These are phyloP conservation scores for Eucalyptus marginata DNA, from an alignment of 345 rosid species.

Conservation along the genomic window DNA sequence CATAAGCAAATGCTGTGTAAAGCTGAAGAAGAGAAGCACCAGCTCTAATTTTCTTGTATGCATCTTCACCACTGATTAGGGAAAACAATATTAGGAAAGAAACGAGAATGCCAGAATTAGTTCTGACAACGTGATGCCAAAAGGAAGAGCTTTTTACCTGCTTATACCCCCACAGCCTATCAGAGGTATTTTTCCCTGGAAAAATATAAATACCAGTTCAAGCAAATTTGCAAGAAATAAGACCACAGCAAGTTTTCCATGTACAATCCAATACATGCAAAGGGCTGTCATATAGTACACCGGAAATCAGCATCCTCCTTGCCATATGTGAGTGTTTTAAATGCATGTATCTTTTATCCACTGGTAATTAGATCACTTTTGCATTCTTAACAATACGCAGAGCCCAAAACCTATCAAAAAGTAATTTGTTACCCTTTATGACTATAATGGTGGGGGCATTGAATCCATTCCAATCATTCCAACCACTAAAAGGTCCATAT, in stretches of 20 bases:
- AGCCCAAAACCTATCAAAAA: not conserved
- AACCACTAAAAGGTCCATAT: not conserved
- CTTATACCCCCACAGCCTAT: constrained; percentile 92
- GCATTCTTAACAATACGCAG: not conserved
- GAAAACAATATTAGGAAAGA: not conserved
- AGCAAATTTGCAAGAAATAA: not conserved
- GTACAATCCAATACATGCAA: not conserved
- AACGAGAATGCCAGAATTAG: not conserved
- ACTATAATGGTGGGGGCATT: not conserved
- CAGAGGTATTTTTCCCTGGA: constrained; percentile 87
- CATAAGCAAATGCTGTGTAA: constrained; percentile 89
- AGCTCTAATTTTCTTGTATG: constrained; percentile 84
- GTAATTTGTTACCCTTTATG: not conserved
- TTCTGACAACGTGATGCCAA: not conserved
- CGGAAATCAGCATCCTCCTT: not conserved
- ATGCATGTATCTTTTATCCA: not conserved
- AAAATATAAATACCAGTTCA: not conserved
- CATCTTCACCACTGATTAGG: constrained; percentile 84
- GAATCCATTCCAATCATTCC: not conserved
- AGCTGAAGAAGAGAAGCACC: constrained; percentile 98
- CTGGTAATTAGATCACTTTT: not conserved
- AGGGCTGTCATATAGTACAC: not conserved
- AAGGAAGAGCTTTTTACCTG: constrained; percentile 33
- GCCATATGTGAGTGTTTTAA: not conserved
- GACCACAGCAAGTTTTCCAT: not conserved